phyloP scores from a whole-genome alignment of 192 early-diverging fungal species.

The Diversispora epigaea region DNA sequence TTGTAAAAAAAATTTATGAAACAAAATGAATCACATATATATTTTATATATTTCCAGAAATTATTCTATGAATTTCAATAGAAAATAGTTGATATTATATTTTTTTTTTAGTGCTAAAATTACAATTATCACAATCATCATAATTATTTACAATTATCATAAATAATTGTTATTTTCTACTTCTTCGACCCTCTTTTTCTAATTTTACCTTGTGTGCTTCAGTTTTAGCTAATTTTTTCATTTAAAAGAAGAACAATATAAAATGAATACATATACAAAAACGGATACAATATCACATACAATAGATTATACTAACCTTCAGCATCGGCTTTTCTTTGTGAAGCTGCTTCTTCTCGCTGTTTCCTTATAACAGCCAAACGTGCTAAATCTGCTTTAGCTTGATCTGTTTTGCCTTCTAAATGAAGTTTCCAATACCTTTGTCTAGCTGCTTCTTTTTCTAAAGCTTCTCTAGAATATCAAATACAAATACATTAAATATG shows the following conservation, averaged over 20 bases:
- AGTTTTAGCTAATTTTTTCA: slow-evolving; percentile 25
- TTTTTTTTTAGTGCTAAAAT: too few relatives aligned
- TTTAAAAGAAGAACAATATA: neutral
- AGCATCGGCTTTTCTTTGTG: slow-evolving; percentile 46
- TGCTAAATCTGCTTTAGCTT: slow-evolving; percentile 53
- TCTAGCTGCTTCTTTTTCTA: slow-evolving; percentile 51
- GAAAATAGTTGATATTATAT: too few relatives aligned
- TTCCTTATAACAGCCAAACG: slow-evolving; percentile 50
- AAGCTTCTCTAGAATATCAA: slow-evolving; percentile 43
- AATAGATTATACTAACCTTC: slow-evolving; percentile 35
- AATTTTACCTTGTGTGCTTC: slow-evolving; percentile 25
- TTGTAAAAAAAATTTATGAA: too few relatives aligned
- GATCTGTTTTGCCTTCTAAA: slow-evolving; percentile 53
- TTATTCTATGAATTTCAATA: too few relatives aligned
- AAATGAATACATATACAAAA: too few relatives aligned
- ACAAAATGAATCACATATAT: too few relatives aligned
- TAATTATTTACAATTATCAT: too few relatives aligned
- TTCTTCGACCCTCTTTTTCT: slow-evolving; percentile 23
- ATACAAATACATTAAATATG: neutral
- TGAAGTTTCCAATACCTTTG: slow-evolving; percentile 55
- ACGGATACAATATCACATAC: neutral
- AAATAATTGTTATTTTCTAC: too few relatives aligned
- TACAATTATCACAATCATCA: too few relatives aligned
- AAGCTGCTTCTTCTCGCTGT: slow-evolving; percentile 55
- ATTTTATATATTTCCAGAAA: too few relatives aligned